Percentiles rank a stretch among this genome's conserved stretches.
Conservation (phyloP, 768 basidiomycete genomes). For the Lactifluus hygrophoroides region DNA sequence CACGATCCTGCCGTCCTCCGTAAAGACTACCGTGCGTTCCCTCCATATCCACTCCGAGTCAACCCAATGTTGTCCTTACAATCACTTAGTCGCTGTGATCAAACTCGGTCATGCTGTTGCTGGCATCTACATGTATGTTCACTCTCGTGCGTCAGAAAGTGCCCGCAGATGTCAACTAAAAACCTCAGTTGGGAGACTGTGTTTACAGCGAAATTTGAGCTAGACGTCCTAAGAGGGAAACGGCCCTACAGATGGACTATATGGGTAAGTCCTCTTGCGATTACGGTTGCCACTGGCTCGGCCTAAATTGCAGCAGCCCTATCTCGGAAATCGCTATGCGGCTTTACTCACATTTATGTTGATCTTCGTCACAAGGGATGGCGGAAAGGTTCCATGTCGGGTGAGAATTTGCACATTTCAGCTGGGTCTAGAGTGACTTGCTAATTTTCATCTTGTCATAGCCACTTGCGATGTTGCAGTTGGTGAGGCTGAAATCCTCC, state of each 20-base stretch:
- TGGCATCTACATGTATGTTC: neutral
- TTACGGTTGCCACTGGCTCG: too few species aligned
- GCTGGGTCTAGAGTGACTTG: neutral
- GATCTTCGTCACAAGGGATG: neutral
- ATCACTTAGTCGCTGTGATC: neutral
- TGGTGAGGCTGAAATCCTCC: neutral
- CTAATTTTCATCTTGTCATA: neutral
- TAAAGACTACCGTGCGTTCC: too few species aligned
- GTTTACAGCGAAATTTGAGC: too few species aligned
- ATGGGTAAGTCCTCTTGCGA: too few species aligned
- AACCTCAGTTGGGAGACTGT: too few species aligned
- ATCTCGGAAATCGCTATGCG: constrained; percentile 3
- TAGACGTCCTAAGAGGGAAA: too few species aligned
- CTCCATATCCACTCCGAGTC: too few species aligned
- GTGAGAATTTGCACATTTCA: neutral
- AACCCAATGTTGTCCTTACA: neutral
- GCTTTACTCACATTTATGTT: neutral
- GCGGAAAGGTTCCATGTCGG: too few species aligned
- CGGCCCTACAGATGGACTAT: too few species aligned
- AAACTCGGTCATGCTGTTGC: neutral
- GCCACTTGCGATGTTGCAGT: neutral
- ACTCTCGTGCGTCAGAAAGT: too few species aligned
- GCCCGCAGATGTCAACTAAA: too few species aligned
- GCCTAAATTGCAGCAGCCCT: neutral
- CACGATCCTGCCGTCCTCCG: too few species aligned